Base-by-base conservation (phyloP, 371 early-diverging fungal species). In the Gilbertella persicaria region DNA sequence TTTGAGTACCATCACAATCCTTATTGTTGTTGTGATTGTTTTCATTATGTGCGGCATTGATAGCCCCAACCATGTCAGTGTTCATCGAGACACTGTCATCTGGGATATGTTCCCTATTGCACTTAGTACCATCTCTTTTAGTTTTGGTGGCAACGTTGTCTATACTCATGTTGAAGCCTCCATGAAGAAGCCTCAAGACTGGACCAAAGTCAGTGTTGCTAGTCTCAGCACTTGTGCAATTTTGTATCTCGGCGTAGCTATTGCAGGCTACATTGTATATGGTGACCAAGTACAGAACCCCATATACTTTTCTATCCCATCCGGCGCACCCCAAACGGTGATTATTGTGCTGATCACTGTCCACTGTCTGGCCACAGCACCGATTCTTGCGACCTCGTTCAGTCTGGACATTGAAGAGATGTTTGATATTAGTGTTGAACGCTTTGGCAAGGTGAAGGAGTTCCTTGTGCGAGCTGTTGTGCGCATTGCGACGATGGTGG, bases 131-230 rank as follows among this genome's bases (percentile, higher is more conserved):
- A 86, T 91, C 28, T 88, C 86, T 45, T 89, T 90, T 64, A 80
- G 84, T 60, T 92, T 86, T 50, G 90, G 92, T 48, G 92, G 91
- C 37, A 92, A 90, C 60, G 81, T 87, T 19, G 82, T 91, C 42
- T 92, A 87, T 47, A 89, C 93, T 14, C 89, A 91, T 58, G 85
- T 94, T 20, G 92, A 92, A 65, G 82, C 83, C 21, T 87, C 91
- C 16, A 92, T 96, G 93, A 77, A 79, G 58, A 60, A 82, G 21
- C 94, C 92, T 50, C 71, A 77, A 51, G 59, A 80, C 17, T 96
- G 92, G 86, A 75, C 83, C 60, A 78, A 70, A 63, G 87, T 91
- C 9, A 67, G 90, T 24, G 63, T 79, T 14, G 72, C 73, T 33
- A 90, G 92, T 33, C 83, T 88, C 46, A 60, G 73, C 24, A 85